A percentile compares a stretch with the other conserved stretches of the same genome.
phyloP scores from a whole-genome alignment of 2,329 filamentous ascomycete genomes.

The Mycosphaerella arachidis region DNA sequence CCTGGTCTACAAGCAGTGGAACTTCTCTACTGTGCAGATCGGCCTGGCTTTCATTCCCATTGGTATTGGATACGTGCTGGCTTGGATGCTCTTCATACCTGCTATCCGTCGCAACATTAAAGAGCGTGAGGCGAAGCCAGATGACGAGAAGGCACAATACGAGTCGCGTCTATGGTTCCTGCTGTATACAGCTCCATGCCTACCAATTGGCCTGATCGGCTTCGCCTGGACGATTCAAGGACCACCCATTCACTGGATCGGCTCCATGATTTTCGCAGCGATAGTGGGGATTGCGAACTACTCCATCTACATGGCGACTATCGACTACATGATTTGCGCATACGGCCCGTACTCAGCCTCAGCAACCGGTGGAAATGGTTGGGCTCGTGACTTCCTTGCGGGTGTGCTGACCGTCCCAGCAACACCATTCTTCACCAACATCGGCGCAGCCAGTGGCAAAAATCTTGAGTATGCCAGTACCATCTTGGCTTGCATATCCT shows the following conservation, averaged over 20 bases:
- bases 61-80: constrained; percentile 62
- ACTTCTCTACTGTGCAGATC: constrained; percentile 55
- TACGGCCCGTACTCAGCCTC: constrained; percentile 71
- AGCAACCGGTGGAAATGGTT: constrained; percentile 72
- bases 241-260: constrained; percentile 64
- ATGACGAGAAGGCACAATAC: constrained; percentile 54
- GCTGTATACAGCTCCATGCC: constrained; percentile 57
- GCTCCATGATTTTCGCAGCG: constrained; percentile 61
- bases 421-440: constrained; percentile 53
- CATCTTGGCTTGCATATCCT: constrained; percentile 49
- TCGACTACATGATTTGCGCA: constrained; percentile 72
- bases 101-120: constrained; percentile 49
- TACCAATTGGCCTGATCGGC: constrained; percentile 66
- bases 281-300: constrained; percentile 69
- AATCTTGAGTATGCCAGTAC: constrained; percentile 55
- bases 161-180: constrained; percentile 66
- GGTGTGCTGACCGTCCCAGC: constrained; percentile 68
- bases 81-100: constrained; percentile 59
- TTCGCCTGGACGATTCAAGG: constrained; percentile 69
- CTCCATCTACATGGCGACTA: constrained; percentile 60
- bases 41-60: constrained; percentile 65
- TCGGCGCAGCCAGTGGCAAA: constrained; percentile 29
- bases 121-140: constrained; percentile 43
- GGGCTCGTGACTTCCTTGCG: constrained; percentile 68
- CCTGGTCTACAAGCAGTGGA: constrained; percentile 66